Conservation (phyloP, 257 asterid species). For the Nicotiana tabacum region DNA sequence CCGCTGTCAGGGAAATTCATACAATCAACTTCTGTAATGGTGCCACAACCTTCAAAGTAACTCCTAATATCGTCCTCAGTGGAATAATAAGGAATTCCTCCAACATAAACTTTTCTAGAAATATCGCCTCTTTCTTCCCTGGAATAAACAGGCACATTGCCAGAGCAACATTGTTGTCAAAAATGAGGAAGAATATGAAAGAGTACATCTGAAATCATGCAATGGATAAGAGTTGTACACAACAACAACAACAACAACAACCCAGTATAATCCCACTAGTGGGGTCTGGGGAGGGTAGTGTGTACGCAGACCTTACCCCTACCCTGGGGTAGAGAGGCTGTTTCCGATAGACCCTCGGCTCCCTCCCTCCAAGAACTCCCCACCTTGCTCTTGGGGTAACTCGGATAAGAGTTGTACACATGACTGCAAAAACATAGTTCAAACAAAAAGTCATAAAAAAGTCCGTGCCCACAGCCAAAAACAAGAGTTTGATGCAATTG, state of each 20-base stretch:
- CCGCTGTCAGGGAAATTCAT: conserved; percentile 84
- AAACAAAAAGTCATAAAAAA: neutral
- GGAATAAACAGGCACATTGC: conserved; percentile 12
- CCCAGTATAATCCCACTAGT: no score
- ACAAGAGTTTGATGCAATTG: neutral
- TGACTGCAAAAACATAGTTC: neutral
- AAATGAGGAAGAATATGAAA: conserved; percentile 1
- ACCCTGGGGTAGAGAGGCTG: no score
- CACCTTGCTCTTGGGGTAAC: no score
- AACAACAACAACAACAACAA: no score
- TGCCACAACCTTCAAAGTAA: conserved; percentile 90
- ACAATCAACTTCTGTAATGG: conserved; percentile 76
- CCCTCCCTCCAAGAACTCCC: no score
- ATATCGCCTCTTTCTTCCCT: conserved; percentile 39
- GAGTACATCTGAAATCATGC: neutral
- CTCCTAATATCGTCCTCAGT: conserved; percentile 92
- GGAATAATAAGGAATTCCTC: conserved; percentile 97
- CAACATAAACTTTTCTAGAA: conserved; percentile 69
- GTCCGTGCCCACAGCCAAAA: neutral
- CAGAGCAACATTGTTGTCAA: neutral
- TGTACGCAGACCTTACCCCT: no score
- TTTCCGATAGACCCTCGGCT: no score
- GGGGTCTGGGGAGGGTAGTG: no score
- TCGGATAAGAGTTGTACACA: neutral
- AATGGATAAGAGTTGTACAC: neutral